Evolutionary conservation across 352 stramenopile species (phyloP), one percentile per base, ranked within the genome.

Genomic region (Globisporangium canariense): DNA sequence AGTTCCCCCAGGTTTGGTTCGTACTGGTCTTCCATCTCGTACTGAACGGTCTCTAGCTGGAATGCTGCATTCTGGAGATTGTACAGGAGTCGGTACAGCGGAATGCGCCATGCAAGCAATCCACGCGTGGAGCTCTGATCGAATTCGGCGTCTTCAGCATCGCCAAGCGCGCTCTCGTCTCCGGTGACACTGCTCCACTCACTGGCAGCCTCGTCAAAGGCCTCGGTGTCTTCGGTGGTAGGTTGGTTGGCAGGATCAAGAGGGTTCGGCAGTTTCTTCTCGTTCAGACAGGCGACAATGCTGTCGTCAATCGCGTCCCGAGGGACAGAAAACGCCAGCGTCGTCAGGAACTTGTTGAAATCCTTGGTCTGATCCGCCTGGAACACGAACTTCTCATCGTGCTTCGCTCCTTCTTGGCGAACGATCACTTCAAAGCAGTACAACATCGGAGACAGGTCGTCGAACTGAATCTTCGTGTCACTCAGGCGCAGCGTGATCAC

Each of bases 171-270:
- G 56, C 88, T 96, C 60, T 94, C 88, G 43, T 94, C 87, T 9
- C 83, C 87, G 0, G 85, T 94, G 6, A 93, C 86, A 66, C 87
- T 96, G 57, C 83, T 96, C 76, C 86, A 90, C 58, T 96, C 87
- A 38, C 85, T 94, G 36, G 79, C 85, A 43, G 70, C 75, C 45
- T 94, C 86, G 45, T 94, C 83, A 41, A 73, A 75, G 38, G 70
- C 79, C 0, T 79, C 70, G 2, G 41, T 73, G 6, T 87, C 74
- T 16, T 66, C 68, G 34, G 68, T 40, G 10, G 70, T 68, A 8
- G 49, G 40, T 41, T 69, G 70, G 1, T 63, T 57, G 1, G 74
- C 60, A 34, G 38, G 34, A 20, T 88, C 69, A 28, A 87, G 58
- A 7, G 87, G 87, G 38, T 83, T 81, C 1, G 79, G 76, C 3